Base-by-base conservation (phyloP, 805 yeast species). In the Cyberlindnera xishuangbannaensis region DNA sequence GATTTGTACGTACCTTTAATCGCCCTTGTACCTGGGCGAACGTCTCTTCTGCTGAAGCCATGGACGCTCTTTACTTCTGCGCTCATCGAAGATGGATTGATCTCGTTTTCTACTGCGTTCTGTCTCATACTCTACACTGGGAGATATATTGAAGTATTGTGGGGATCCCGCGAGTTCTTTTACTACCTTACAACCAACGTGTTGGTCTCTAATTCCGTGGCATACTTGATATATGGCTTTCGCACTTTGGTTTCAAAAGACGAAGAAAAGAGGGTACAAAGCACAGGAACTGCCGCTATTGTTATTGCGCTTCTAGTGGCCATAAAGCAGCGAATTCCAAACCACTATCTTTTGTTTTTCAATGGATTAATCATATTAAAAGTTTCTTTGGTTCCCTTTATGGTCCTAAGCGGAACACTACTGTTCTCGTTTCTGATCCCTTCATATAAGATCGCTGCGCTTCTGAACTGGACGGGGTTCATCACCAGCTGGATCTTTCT, bases 311-410 rank as follows among this genome's bases (percentile, higher is more conserved):
- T 72, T 24, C 50, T 73, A 15, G 74, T 74, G 2, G 76, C 78
- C 4, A 60, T 72, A 27, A 73, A 73, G 44, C 79, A 73, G 51
- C 48, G 75, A 30, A 69, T 73, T 6, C 71, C 76, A 13, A 69
- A 68, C 39, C 78, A 74, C 48, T 64, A 68, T 34, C 52, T 73
- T 25, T 52, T 71, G 17, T 62, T 73, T 28, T 63, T 73, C 48
- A 56, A 63, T 30, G 77, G 75, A 2, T 48, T 57, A 21, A 36
- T 71, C 23, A 55, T 69, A 33, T 49, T 73, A 3, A 34, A 40
- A 24, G 51, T 49, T 6, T 41, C 53, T 4, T 34, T 45, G 7
- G 42, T 49, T 1, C 53, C 53, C 48, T 42, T 64, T 45, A 43
- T 49, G 48, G 30, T 54, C 41, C 15, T 45, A 50, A 7, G 52